These are phyloP conservation scores for Colletotrichum higginsianum DNA, from an alignment of 2,329 filamentous ascomycete species.

Conservation along the genomic window DNA sequence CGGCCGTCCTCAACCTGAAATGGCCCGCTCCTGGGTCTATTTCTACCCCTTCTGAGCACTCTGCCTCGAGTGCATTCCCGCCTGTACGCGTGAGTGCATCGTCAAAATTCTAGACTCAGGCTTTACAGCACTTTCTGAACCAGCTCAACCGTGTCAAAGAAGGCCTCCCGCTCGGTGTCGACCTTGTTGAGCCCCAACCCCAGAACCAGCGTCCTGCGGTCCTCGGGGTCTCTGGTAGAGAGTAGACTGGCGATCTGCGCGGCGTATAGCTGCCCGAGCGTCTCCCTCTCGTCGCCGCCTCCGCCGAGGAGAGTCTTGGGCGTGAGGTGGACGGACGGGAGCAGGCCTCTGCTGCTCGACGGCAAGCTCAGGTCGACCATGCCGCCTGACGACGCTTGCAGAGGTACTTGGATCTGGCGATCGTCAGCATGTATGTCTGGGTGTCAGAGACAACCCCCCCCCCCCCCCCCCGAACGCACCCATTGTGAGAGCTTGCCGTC, in stretches of 20 bases:
- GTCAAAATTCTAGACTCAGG: background rate
- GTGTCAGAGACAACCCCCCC: slow-evolving; percentile 34
- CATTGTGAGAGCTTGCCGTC: slow-evolving; percentile 90
- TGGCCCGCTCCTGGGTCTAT: background rate
- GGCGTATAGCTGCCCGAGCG: slow-evolving; percentile 88
- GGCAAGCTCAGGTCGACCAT: slow-evolving; percentile 73
- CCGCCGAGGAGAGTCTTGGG: slow-evolving; percentile 90
- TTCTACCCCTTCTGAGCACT: too few species aligned
- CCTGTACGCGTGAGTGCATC: background rate
- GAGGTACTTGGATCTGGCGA: slow-evolving; percentile 81
- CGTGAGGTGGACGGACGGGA: slow-evolving; percentile 87
- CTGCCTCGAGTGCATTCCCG: too few species aligned
- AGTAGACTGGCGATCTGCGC: slow-evolving; percentile 90
- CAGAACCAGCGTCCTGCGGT: slow-evolving; percentile 72
- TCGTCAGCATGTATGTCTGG: background rate
- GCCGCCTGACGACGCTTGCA: slow-evolving; percentile 77
- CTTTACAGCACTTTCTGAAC: slow-evolving; percentile 69
- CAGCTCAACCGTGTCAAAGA: slow-evolving; percentile 77
- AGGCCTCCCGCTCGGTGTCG: slow-evolving; percentile 67
- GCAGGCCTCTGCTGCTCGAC: slow-evolving; percentile 60
- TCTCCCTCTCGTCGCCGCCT: slow-evolving; percentile 83
- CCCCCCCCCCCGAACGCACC: slow-evolving; percentile 68
- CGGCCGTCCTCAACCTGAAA: background rate
- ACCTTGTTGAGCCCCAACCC: slow-evolving; percentile 71
- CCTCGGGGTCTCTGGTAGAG: slow-evolving; percentile 77